A percentile compares a stretch with the other conserved stretches of the same genome.
Conservation (phyloP, 441 rosid genomes). For the Brassica balearica region DNA sequence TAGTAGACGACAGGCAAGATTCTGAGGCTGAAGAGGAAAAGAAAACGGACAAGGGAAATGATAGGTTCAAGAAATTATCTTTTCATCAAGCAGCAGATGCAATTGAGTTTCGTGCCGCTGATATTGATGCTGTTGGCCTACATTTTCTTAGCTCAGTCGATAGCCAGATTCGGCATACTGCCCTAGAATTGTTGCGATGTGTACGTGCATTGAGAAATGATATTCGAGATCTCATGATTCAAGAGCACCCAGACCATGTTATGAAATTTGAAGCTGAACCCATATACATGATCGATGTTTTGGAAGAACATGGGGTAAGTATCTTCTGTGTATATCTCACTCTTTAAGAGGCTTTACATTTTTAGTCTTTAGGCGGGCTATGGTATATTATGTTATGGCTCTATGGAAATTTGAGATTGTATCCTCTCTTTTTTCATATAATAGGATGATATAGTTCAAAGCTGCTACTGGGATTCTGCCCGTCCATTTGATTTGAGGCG, state of each 20-base stretch:
- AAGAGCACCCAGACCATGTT: constrained; percentile 68
- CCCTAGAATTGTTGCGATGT: constrained; percentile 94
- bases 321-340: constrained; percentile 32
- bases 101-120: constrained; percentile 88
- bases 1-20: constrained; percentile 75
- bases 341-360: constrained; percentile 31
- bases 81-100: constrained; percentile 75
- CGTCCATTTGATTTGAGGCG: constrained; percentile 94
- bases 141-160: constrained; percentile 96
- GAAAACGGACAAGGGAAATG: constrained; percentile 56
- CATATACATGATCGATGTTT: constrained; percentile 90
- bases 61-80: constrained; percentile 76
- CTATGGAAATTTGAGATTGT: constrained; percentile 26
- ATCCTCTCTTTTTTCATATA: constrained; percentile 29
- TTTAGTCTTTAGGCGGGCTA: constrained; percentile 31
- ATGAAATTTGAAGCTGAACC: constrained; percentile 86
- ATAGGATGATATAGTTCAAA: constrained; percentile 99
- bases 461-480: constrained; percentile 97
- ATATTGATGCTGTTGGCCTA: constrained; percentile 99
- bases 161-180: constrained; percentile 98
- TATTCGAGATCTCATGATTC: constrained; percentile 67
- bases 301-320: constrained; percentile 98
- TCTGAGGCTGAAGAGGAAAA: constrained; percentile 56
- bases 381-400: constrained; percentile 33
- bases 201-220: constrained; percentile 97